These are phyloP conservation scores for Medicago truncatula DNA, from an alignment of 306 rosid genomes.

Conservation along the genomic window MtrunA17r5.0-ANR NC_053045.1:58447501-58448000, in stretches of 20 bases:
- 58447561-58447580: no score
- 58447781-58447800: neutral
- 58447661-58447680: neutral
- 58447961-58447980: slow-evolving; percentile 67
- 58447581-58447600: no score
- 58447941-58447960: slow-evolving; percentile 53
- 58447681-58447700: slow-evolving; percentile 23
- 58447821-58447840: neutral
- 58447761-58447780: slow-evolving; percentile 50
- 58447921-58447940: slow-evolving; percentile 35
- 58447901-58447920: neutral
- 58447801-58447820: slow-evolving; percentile 15
- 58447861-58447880: neutral
- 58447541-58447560: no score
- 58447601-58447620: neutral
- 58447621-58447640: neutral
- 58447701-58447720: slow-evolving; percentile 37
- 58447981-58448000: slow-evolving; percentile 54
- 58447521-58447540: no score
- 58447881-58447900: neutral
- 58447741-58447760: slow-evolving; percentile 39
- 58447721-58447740: slow-evolving; percentile 12
- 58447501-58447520: no score
- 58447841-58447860: neutral
- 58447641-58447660: neutral